phyloP scores from a whole-genome alignment of 768 basidiomycete species.

The Phaeotremella fagi region DNA sequence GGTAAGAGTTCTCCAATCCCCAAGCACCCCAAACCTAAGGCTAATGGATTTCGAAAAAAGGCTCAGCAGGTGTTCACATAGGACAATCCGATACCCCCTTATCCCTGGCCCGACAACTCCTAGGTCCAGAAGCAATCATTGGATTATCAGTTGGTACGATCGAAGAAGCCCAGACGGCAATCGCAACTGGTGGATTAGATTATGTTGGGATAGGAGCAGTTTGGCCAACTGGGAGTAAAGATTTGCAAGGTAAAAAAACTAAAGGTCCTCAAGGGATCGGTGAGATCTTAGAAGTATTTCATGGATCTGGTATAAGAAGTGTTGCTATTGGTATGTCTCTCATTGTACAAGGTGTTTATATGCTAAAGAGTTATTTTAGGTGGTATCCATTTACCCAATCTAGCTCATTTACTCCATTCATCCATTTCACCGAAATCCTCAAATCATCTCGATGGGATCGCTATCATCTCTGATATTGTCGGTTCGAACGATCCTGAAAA shows the following conservation, averaged over 20 bases:
- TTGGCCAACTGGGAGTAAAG: constrained; percentile 74
- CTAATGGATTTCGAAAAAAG: constrained; percentile 6
- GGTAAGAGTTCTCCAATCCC: constrained; percentile 48
- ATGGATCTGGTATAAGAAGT: constrained; percentile 61
- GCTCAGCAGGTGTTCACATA: constrained; percentile 69
- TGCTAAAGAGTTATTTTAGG: constrained; percentile 53
- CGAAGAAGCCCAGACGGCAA: constrained; percentile 61
- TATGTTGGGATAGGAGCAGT: constrained; percentile 86
- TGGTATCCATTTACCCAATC: constrained; percentile 75
- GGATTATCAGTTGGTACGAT: constrained; percentile 73
- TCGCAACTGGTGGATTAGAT: constrained; percentile 62
- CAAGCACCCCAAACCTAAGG: no score
- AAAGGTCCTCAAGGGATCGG: constrained; percentile 73
- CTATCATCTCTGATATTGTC: constrained; percentile 82
- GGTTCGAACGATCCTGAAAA: constrained; percentile 58
- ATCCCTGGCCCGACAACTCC: constrained; percentile 59
- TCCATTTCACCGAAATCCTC: constrained; percentile 57
- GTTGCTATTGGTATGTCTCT: constrained; percentile 73
- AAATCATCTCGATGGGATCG: constrained; percentile 69
- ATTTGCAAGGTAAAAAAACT: constrained; percentile 56
- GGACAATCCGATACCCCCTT: constrained; percentile 84
- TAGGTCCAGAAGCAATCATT: constrained; percentile 67
- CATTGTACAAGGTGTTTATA: background rate
- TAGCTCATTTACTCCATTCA: constrained; percentile 70
- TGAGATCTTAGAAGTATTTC: constrained; percentile 60